Percentiles rank a stretch among this genome's conserved stretches.
These are phyloP conservation scores for Aaosphaeria arxii DNA, from an alignment of 2,329 filamentous ascomycete genomes.

Conservation along the genomic window DNA sequence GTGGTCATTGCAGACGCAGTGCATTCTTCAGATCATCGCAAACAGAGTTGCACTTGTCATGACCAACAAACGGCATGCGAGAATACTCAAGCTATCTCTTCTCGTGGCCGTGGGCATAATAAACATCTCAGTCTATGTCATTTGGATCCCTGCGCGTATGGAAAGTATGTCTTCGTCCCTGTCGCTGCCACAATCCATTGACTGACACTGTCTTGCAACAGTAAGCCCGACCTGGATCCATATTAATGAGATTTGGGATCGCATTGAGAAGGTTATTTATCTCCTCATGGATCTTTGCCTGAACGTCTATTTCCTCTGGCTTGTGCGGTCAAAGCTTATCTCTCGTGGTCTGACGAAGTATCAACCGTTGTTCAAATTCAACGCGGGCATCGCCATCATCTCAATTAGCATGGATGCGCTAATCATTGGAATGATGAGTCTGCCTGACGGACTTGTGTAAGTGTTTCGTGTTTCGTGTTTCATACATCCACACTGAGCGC, in stretches of 20 bases:
- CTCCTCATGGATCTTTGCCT: conserved; percentile 41
- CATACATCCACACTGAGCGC: neutral
- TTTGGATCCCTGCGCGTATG: conserved; percentile 50
- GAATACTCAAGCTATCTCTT: conserved; percentile 41
- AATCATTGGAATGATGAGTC: conserved; percentile 27
- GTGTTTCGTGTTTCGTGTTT: neutral
- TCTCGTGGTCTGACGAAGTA: conserved; percentile 32
- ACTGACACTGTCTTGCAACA: too few relatives aligned
- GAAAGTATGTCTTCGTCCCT: conserved; percentile 13
- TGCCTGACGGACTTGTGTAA: conserved; percentile 21
- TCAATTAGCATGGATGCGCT: conserved; percentile 34
- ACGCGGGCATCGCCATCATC: conserved; percentile 27
- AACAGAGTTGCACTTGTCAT: conserved; percentile 48
- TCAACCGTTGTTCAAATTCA: conserved; percentile 28
- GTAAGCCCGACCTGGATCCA: conserved; percentile 36
- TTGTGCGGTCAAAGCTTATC: conserved; percentile 29
- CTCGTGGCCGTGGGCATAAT: conserved; percentile 41
- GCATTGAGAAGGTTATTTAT: conserved; percentile 49
- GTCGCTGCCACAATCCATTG: too few relatives aligned
- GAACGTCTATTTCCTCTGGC: conserved; percentile 36
- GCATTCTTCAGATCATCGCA: conserved; percentile 51
- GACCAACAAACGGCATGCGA: conserved; percentile 30
- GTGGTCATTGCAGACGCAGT: conserved; percentile 47
- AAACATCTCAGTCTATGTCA: conserved; percentile 49
- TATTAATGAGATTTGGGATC: conserved; percentile 50